Conservation (phyloP, 495 filamentous ascomycete species). For the Talaromyces adpressus region DNA sequence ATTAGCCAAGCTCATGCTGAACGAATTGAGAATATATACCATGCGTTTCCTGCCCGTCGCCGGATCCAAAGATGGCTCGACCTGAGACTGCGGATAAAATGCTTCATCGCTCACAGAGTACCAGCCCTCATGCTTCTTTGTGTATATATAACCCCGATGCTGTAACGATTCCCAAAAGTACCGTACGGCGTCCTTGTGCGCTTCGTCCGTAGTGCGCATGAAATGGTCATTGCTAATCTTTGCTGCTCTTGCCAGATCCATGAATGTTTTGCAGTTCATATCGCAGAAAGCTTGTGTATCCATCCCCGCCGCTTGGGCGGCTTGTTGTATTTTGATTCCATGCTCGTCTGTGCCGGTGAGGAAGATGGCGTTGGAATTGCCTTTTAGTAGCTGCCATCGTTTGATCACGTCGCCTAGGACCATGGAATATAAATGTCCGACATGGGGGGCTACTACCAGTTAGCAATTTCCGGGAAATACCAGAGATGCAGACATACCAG, state of each 20-base stretch:
- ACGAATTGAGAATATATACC: slow-evolving; percentile 29
- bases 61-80: slow-evolving; percentile 69
- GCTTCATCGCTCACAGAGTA: slow-evolving; percentile 96
- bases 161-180: slow-evolving; percentile 80
- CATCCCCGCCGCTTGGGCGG: slow-evolving; percentile 57
- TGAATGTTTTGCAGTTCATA: slow-evolving; percentile 43
- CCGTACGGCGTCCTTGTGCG: slow-evolving; percentile 79
- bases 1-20: neutral
- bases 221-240: slow-evolving; percentile 73
- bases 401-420: slow-evolving; percentile 86
- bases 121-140: slow-evolving; percentile 85
- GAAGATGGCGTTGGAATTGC: slow-evolving; percentile 58
- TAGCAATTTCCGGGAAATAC: slow-evolving; percentile 13
- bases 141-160: slow-evolving; percentile 75
- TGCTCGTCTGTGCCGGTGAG: slow-evolving; percentile 97
- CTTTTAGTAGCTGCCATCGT: slow-evolving; percentile 78
- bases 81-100: slow-evolving; percentile 73
- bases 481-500: slow-evolving; percentile 47
- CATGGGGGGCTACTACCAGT: slow-evolving; percentile 66
- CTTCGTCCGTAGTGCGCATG: slow-evolving; percentile 79
- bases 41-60: slow-evolving; percentile 73
- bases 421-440: slow-evolving; percentile 93
- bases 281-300: slow-evolving; percentile 59
- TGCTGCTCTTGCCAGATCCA: slow-evolving; percentile 61
- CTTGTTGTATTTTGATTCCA: slow-evolving; percentile 93